Evolutionary conservation across 306 rosid genomes (phyloP), one percentile per base, ranked within the genome.

Genomic region (Cicer chorassanicum): DNA sequence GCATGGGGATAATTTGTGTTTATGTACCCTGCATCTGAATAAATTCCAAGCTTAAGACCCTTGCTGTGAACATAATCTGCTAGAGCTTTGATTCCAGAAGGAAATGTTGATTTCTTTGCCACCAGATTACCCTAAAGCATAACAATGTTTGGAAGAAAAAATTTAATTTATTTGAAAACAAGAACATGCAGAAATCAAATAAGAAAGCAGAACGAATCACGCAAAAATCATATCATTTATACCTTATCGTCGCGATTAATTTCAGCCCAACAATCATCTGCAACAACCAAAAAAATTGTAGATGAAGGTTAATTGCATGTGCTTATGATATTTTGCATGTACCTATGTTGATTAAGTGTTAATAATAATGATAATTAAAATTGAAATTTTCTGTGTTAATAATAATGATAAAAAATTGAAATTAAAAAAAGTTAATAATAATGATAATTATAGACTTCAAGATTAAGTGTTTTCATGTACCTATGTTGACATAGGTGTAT

Each of bases 251-350:
- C 97, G 24, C 99, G 86, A 82, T 82, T 68, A 38, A 87, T 13
- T 84, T 94, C 99, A 24, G 97, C 99, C 99, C 99, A 94, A 80
- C 99, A 94, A 86, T 92, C 99, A 90, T 94, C 99, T 94, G 74
- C 71, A 70, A 2, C 38, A 77, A 60, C 15, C 18, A 40, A 65
- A 72, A 64, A 34, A 70, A 44, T 29, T 62, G 40, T 1, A 15
- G 8, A 51, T 68, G 2, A 63, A 56, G 57, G 19, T 67, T 48
- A 48, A 53, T n/a, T 12, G 8, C 21, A 41, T n/a, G 41, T 63
- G 67, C 57, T 65, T 8, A 41, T 62, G 44, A 50, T 65, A 76
- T 55, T 16, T 77, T 49, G 13, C 18, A 55, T n/a, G n/a, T n/a
- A n/a, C n/a, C n/a, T n/a, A n/a, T n/a, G n/a, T n/a, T n/a, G n/a